phyloP scores from a whole-genome alignment of 805 yeast genomes.

The Millerago galiae region DNA sequence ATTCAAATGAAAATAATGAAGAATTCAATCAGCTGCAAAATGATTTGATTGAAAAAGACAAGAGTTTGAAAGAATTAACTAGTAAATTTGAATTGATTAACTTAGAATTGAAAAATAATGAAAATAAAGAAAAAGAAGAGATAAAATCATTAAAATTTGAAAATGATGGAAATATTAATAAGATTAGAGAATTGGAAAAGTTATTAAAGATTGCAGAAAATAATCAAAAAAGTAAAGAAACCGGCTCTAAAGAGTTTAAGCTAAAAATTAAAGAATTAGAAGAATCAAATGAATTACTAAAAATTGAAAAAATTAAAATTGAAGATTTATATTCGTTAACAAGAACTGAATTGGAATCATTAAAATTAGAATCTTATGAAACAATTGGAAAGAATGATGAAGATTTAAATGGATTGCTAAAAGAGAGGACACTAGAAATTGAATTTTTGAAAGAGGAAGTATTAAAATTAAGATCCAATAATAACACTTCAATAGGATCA shows the following conservation, averaged over 20 bases:
- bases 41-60: not conserved
- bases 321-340: slow-evolving; percentile 2
- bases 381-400: not conserved
- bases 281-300: not conserved
- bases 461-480: slow-evolving; percentile 9
- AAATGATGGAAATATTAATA: not conserved
- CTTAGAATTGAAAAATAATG: not conserved
- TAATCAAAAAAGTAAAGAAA: not conserved
- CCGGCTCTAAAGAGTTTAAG: not conserved
- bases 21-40: slow-evolving; percentile 1
- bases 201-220: not conserved
- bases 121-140: not conserved
- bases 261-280: not conserved
- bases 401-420: slow-evolving; percentile 4
- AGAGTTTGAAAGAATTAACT: not conserved
- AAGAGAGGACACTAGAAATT: slow-evolving; percentile 21
- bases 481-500: not conserved
- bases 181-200: not conserved
- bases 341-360: not conserved
- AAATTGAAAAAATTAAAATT: slow-evolving; percentile 1
- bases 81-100: not conserved
- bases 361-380: not conserved
- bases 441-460: slow-evolving; percentile 21
- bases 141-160: not conserved
- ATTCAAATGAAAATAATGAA: not conserved